Evolutionary conservation across 2,329 filamentous ascomycete genomes (phyloP), one percentile per base, ranked within the genome.

Genomic region (Orbilia quercus): DNA sequence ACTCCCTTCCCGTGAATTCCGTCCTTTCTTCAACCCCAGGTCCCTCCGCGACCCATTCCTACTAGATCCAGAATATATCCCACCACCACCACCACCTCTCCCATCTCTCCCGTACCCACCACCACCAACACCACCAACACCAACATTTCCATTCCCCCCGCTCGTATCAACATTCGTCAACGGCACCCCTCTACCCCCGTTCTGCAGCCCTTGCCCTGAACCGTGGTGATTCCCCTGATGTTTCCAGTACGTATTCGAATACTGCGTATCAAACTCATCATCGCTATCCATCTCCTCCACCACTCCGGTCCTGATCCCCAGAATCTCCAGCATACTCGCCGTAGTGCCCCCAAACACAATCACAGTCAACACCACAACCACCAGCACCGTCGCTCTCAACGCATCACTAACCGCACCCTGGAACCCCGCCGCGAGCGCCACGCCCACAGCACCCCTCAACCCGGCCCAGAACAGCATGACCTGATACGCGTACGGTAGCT

Each of bases 381-480:
- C 93, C 9, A 99, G 84, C n/a, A 99, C 94, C 0, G 95, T 99
- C 5, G 95, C 95, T 77, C 92, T 90, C 36, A 99, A 84, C 0
- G 92, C 91, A 67, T 89, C 90, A 0, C 88, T 89, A 79, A 96
- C 95, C 59, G 89, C 87, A 48, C 93, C 95, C 0, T 87, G 89
- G 50, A 99, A 85, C 23, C 96, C 90, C 20, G 94, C 94, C 31
- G 95, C 95, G 50, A 99, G 84, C 1, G 95, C 95, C 36, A 99
- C 95, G 66, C 95, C 95, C 77, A 99, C 95, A 50, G 95, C 95
- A 78, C 95, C 95, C 75, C 95, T 91, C 28, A 99, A 85, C 23
- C 95, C 95, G 14, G 95, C 95, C 95, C 95, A 99, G 82, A 96
- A 99, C n/a, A 99, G 87, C 95, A 99, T 98, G n/a, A 91, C 92